Conservation (phyloP, 345 rosid species). For the Fremontodendron californicum region DNA sequence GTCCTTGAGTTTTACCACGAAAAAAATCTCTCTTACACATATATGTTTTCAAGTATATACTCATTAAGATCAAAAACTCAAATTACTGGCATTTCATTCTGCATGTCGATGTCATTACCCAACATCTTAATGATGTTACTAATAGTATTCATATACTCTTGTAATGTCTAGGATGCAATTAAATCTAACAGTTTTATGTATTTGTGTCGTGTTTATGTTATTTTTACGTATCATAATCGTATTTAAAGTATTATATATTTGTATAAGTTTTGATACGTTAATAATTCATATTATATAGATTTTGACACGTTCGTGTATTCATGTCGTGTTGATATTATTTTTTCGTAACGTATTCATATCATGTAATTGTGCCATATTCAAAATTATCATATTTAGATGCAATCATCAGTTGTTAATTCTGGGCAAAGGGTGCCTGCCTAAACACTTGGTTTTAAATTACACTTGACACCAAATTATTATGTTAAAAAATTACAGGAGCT, state of each 20-base stretch:
- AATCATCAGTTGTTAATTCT: neutral
- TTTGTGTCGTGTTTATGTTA: too few relatives aligned
- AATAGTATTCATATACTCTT: neutral
- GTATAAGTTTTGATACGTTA: too few relatives aligned
- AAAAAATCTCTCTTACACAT: neutral
- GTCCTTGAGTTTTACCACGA: neutral
- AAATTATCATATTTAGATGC: too few relatives aligned
- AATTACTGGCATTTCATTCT: neutral
- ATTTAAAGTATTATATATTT: too few relatives aligned
- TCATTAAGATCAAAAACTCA: neutral
- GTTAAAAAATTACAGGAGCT: slow-evolving; percentile 46
- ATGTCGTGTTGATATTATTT: too few relatives aligned
- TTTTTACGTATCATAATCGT: too few relatives aligned
- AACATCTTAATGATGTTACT: neutral
- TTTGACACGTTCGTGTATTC: too few relatives aligned
- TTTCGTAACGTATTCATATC: too few relatives aligned
- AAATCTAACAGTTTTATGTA: too few relatives aligned
- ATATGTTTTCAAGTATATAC: neutral
- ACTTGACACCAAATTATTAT: neutral
- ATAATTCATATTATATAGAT: too few relatives aligned
- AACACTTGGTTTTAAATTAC: too few relatives aligned
- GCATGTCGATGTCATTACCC: neutral
- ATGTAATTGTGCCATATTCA: too few relatives aligned
- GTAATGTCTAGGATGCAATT: neutral
- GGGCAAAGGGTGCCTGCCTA: neutral